phyloP scores from a whole-genome alignment of 139 green algal genomes.

The Chlorella sorokiniana region DNA sequence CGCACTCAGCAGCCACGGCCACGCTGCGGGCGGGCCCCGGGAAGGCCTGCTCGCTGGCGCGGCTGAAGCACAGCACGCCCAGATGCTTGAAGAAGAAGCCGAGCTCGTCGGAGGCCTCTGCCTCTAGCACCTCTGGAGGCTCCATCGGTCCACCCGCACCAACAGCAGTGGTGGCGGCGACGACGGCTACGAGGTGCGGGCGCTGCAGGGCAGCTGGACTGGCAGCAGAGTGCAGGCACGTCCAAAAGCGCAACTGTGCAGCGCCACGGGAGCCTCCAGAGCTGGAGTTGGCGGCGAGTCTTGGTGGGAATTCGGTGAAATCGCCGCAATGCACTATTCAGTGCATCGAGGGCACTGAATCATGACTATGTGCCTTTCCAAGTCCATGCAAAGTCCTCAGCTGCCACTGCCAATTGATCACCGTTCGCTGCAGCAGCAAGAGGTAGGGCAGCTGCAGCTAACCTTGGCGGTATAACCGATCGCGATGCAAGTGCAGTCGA shows the following conservation, averaged over 20 bases:
- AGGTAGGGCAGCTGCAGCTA: too few species aligned
- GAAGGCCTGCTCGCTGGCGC: background rate
- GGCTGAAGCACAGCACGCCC: constrained; percentile 24
- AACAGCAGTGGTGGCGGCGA: background rate
- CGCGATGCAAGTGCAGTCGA: too few species aligned
- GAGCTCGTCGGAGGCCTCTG: constrained; percentile 14
- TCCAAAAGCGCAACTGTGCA: background rate
- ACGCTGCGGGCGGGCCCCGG: background rate
- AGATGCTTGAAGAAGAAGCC: constrained; percentile 41
- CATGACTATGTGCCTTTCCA: too few species aligned
- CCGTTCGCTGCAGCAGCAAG: too few species aligned
- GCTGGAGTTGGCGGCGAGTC: background rate
- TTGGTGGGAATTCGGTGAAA: too few species aligned
- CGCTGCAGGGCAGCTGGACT: background rate
- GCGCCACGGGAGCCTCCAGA: background rate
- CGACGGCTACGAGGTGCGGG: background rate
- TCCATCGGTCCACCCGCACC: background rate
- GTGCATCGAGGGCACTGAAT: too few species aligned
- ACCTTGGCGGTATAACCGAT: too few species aligned
- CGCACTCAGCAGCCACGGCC: constrained; percentile 4
- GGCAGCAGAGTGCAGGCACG: background rate
- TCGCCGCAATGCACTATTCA: too few species aligned
- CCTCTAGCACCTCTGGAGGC: background rate
- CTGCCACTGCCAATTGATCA: too few species aligned
- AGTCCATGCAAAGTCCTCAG: too few species aligned